Evolutionary conservation across 192 early-diverging fungal genomes (phyloP).

Genomic region (Entophlyctis helioformis): DNA sequence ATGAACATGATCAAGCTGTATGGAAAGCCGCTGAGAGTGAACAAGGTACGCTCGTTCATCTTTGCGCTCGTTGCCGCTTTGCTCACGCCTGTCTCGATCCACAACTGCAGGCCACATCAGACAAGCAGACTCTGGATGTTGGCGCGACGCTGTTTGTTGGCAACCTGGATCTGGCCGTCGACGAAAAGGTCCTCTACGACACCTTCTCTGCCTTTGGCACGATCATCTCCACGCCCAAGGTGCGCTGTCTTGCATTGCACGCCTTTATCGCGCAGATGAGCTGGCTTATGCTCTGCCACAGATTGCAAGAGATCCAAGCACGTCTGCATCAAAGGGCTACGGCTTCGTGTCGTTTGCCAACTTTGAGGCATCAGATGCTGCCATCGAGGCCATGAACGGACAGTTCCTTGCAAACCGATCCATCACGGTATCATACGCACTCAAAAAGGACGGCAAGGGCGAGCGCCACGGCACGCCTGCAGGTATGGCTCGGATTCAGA

Average conservation of each 20-base stretch:
- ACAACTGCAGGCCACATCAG: constrained; percentile 52
- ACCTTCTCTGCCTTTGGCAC: constrained; percentile 92
- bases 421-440: constrained; percentile 82
- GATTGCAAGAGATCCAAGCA: constrained; percentile 73
- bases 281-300: constrained; percentile 6
- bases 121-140: constrained; percentile 77
- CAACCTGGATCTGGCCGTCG: constrained; percentile 82
- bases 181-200: constrained; percentile 86
- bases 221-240: constrained; percentile 74
- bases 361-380: constrained; percentile 93
- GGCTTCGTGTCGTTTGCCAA: constrained; percentile 86
- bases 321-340: constrained; percentile 82
- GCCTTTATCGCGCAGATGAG: background rate
- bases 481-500: constrained; percentile 25
- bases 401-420: constrained; percentile 92
- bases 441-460: constrained; percentile 98
- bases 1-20: constrained; percentile 95
- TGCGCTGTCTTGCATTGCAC: constrained; percentile 2
- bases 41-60: constrained; percentile 46
- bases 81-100: no score
- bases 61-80: no score
- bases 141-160: constrained; percentile 96
- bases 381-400: constrained; percentile 95
- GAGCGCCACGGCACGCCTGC: constrained; percentile 93
- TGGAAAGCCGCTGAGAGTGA: constrained; percentile 89